Percentiles rank a stretch among this genome's conserved stretches.
Conservation (phyloP, 2,329 filamentous ascomycete species). For the Thielaviopsis euricoi region DNA sequence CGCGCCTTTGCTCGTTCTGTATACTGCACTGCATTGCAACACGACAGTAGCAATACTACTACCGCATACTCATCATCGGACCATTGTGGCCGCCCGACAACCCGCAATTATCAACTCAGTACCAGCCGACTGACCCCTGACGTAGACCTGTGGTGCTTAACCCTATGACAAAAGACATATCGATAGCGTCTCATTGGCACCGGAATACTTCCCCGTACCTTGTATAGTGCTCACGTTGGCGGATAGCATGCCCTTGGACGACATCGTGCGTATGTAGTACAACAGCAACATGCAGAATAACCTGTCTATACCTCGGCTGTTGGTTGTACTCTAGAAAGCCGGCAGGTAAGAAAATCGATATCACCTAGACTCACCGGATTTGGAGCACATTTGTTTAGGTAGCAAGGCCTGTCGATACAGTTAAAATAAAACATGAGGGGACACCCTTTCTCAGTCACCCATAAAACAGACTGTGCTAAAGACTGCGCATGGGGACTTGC, state of each 20-base stretch:
- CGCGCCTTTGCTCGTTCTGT: too few relatives aligned
- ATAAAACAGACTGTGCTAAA: too few relatives aligned
- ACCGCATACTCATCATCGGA: too few relatives aligned
- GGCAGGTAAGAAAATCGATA: neutral
- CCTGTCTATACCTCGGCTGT: neutral
- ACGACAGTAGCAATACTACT: too few relatives aligned
- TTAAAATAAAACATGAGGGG: too few relatives aligned
- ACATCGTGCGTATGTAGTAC: neutral
- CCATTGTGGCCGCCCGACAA: too few relatives aligned
- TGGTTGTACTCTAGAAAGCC: neutral
- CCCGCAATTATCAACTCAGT: too few relatives aligned
- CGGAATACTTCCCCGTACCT: neutral
- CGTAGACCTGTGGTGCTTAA: neutral
- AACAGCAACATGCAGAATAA: neutral
- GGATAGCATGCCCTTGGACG: neutral
- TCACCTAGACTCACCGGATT: neutral
- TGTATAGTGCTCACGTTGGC: neutral
- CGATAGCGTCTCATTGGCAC: neutral
- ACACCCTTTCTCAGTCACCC: too few relatives aligned
- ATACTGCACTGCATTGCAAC: too few relatives aligned
- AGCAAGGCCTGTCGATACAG: too few relatives aligned
- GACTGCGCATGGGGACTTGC: too few relatives aligned
- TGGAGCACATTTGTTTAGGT: neutral
- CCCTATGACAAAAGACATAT: neutral
- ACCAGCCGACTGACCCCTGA: neutral